These are phyloP conservation scores for Hydrangea macrophylla DNA, from an alignment of 148 eudicot genomes.

Conservation along the genomic window DNA sequence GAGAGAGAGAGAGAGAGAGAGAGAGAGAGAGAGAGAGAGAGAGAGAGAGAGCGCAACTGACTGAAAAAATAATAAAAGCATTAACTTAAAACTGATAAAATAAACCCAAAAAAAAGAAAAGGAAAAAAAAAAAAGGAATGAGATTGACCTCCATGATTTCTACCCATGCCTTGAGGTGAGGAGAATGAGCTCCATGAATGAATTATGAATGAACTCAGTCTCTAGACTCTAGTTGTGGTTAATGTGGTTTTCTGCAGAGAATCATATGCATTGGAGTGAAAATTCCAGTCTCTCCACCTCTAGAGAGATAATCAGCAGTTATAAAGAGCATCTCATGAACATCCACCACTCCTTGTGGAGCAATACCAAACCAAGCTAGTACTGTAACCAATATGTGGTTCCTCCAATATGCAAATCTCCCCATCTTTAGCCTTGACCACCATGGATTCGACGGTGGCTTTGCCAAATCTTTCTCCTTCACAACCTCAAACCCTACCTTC, in stretches of 20 bases:
- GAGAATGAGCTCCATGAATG: no score
- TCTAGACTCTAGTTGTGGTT: no score
- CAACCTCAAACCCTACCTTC: conserved; percentile 47
- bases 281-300: conserved; percentile 44
- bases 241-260: conserved; percentile 44
- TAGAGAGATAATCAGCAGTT: conserved; percentile 40
- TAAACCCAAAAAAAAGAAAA: not conserved
- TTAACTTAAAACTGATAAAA: not conserved
- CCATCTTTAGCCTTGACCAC: conserved; percentile 56
- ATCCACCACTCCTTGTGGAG: conserved; percentile 40
- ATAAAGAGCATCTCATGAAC: conserved; percentile 48
- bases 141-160: conserved; percentile 7
- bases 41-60: not conserved
- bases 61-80: not conserved
- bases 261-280: conserved; percentile 53
- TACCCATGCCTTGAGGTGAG: no score
- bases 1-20: not conserved
- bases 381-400: conserved; percentile 40
- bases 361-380: conserved; percentile 36
- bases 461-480: conserved; percentile 41
- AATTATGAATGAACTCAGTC: no score
- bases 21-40: not conserved
- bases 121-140: not conserved
- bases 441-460: conserved; percentile 43
- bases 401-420: conserved; percentile 51